Evolutionary conservation across 495 filamentous ascomycete species (phyloP).

Genomic region (Talaromyces adpressus): DNA sequence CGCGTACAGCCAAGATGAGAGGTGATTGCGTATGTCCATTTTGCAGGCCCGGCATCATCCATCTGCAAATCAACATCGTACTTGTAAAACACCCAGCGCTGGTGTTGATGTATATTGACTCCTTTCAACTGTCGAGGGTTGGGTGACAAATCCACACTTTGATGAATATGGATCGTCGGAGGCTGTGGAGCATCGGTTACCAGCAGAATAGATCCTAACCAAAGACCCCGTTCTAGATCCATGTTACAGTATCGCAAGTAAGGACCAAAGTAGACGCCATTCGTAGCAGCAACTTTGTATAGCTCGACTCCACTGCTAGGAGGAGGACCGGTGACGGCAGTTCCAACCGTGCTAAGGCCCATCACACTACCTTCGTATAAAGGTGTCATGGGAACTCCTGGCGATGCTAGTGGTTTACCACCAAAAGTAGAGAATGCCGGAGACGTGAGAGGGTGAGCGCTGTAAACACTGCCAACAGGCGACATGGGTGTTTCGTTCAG

Average conservation of each 20-base stretch:
- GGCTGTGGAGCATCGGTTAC: conserved; percentile 90
- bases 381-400: conserved; percentile 66
- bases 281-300: conserved; percentile 88
- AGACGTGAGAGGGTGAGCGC: conserved; percentile 63
- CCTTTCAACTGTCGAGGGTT: conserved; percentile 87
- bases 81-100: conserved; percentile 91
- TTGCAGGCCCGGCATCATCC: conserved; percentile 72
- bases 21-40: conserved; percentile 98
- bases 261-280: conserved; percentile 97
- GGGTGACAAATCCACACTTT: conserved; percentile 82
- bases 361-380: conserved; percentile 70
- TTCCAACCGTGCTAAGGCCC: conserved; percentile 67
- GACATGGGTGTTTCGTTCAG: conserved; percentile 73
- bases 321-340: conserved; percentile 74
- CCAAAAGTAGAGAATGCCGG: conserved; percentile 59
- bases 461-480: conserved; percentile 71
- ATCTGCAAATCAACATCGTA: conserved; percentile 91
- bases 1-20: conserved; percentile 93
- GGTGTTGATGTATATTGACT: conserved; percentile 77
- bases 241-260: conserved; percentile 96
- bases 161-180: conserved; percentile 93
- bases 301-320: conserved; percentile 81
- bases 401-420: conserved; percentile 70
- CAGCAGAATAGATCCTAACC: conserved; percentile 78
- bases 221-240: conserved; percentile 85